Conservation (phyloP, 371 early-diverging fungal genomes). For the Encephalitozoon hellem region DNA sequence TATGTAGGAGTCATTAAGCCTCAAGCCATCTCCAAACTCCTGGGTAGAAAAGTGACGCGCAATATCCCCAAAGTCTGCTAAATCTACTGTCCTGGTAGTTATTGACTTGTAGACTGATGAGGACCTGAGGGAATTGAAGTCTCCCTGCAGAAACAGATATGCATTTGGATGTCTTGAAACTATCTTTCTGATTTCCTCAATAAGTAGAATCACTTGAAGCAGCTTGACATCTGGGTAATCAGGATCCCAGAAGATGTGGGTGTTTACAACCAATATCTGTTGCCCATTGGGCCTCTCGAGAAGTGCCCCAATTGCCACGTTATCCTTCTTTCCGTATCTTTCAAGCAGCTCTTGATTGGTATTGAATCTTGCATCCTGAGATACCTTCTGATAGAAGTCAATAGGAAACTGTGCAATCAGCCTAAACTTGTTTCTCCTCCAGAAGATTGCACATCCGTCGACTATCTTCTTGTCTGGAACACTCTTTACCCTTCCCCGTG, state of each 20-base stretch:
- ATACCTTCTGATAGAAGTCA: constrained; percentile 81
- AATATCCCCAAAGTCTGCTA: constrained; percentile 67
- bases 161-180: constrained; percentile 55
- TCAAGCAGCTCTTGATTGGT: constrained; percentile 80
- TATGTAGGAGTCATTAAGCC: constrained; percentile 62
- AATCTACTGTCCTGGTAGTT: constrained; percentile 56
- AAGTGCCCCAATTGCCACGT: constrained; percentile 75
- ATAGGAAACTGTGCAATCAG: constrained; percentile 70
- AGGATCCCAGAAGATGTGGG: constrained; percentile 64
- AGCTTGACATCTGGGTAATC: constrained; percentile 85
- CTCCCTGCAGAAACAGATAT: constrained; percentile 66
- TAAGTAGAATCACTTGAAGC: constrained; percentile 82
- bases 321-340: constrained; percentile 80
- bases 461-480: constrained; percentile 76
- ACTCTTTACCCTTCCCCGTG: constrained; percentile 78
- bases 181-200: constrained; percentile 73
- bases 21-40: constrained; percentile 38
- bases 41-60: constrained; percentile 72
- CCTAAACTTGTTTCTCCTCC: constrained; percentile 68
- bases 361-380: constrained; percentile 73
- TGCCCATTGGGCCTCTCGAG: constrained; percentile 63
- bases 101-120: constrained; percentile 83
- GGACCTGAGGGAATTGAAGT: constrained; percentile 82
- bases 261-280: constrained; percentile 71
- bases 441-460: constrained; percentile 95